Evolutionary conservation across 2,329 filamentous ascomycete species (phyloP), one percentile per base, ranked within the genome.

Genomic region (Sporothrix schenckii): DNA sequence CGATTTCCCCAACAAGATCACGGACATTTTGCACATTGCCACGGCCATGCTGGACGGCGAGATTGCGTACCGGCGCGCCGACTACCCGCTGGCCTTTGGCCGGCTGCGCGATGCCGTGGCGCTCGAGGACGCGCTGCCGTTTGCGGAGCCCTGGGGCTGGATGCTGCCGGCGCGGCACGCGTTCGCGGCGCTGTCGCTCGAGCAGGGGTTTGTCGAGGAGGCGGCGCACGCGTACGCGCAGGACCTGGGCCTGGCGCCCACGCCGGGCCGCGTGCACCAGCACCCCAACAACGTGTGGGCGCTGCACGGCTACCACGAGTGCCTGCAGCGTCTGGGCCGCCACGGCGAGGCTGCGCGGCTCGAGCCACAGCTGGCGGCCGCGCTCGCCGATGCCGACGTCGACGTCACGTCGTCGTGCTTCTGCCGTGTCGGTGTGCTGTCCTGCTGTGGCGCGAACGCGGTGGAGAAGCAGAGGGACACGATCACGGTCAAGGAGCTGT

Each of bases 111-210:
- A 77, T 24, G 80, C 86, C 0, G 82, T 88, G 27, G 75, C 79
- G 0, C 79, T 84, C 19, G 84, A 87, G 66, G 86, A 88, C 74
- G 76, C 75, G 0, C 80, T 88, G 27, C 83, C 82, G 0, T 88
- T 87, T 71, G 83, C 84, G 34, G 86, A 88, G 74, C 86, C 86
- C 0, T 87, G 86, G 85, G 84, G 83, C 0, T 88, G 86, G 86
- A 87, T 88, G 85, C 83, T 86, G 73, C 86, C 86, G 0, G 82
- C 83, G 0, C 80, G 86, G 19, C 86, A 88, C 77, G 85, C 86
- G 0, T 86, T 85, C 70, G 86, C 83, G 4, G 86, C 86, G 1
- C 79, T 88, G 3, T 74, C 87, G 52, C 78, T 88, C 49, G 86
- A 88, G 75, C 85, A 86, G 74, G 83, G 82, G 0, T 76, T 76